Conservation (phyloP, 176 grass and related monocot genomes). For the Musa troglodytarum region DNA sequence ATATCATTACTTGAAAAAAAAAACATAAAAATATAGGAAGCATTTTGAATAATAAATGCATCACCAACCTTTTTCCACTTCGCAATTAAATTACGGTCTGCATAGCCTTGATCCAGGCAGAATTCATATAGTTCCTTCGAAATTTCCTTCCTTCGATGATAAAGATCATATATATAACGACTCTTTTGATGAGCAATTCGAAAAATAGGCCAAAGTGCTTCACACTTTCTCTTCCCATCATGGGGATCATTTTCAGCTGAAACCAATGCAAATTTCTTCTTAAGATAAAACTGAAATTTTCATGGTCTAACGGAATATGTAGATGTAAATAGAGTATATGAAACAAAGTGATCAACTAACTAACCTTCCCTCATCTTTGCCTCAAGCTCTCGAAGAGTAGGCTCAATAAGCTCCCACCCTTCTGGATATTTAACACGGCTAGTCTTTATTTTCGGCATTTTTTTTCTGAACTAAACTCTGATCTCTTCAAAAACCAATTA, state of each 20-base stretch:
- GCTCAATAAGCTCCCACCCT: constrained; percentile 48
- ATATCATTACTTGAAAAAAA: background rate
- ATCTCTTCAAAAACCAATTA: background rate
- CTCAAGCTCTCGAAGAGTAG: constrained; percentile 36
- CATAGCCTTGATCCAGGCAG: constrained; percentile 31
- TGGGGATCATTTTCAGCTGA: constrained; percentile 41
- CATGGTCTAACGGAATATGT: background rate
- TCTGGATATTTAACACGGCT: constrained; percentile 29
- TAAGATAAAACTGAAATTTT: background rate
- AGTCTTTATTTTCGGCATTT: constrained; percentile 39
- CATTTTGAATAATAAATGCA: background rate
- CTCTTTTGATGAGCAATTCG: constrained; percentile 34
- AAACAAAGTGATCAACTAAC: background rate
- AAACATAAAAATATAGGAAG: background rate
- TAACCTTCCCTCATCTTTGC: constrained; percentile 36
- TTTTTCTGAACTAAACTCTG: background rate
- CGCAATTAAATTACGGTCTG: constrained; percentile 30
- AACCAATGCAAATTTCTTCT: background rate
- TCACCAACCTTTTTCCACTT: constrained; percentile 37
- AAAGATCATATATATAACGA: constrained; percentile 37
- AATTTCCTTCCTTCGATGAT: constrained; percentile 33
- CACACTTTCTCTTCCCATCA: constrained; percentile 49
- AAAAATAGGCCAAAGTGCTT: constrained; percentile 43
- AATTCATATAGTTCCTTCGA: constrained; percentile 32
- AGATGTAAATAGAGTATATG: background rate